phyloP scores from a whole-genome alignment of 1,139 yeast species.

The Pneumocystis murina region DNA sequence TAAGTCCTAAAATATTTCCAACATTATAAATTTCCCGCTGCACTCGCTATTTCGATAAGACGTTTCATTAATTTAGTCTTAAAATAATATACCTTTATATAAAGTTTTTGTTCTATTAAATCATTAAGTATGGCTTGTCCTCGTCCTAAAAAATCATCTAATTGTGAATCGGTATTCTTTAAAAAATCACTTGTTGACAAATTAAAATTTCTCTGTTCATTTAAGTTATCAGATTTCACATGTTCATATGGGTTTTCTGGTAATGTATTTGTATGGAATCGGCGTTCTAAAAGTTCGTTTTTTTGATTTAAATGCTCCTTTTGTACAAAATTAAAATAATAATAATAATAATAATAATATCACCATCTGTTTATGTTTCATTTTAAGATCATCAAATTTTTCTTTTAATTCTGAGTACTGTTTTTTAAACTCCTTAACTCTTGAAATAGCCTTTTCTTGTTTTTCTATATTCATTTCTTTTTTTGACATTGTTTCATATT shows the following conservation, averaged over 20 bases:
- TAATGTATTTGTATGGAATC: slow-evolving; percentile 25
- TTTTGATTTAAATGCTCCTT: slow-evolving; percentile 27
- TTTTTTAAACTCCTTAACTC: slow-evolving; percentile 44
- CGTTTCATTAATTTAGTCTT: slow-evolving; percentile 20
- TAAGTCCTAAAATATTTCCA: slow-evolving; percentile 70
- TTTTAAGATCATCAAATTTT: slow-evolving; percentile 49
- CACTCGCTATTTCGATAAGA: slow-evolving; percentile 32
- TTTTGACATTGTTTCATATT: slow-evolving; percentile 50
- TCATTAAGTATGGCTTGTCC: slow-evolving; percentile 80
- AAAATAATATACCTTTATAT: background rate
- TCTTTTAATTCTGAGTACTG: slow-evolving; percentile 44
- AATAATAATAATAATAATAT: slow-evolving; percentile 19
- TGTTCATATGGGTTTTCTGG: slow-evolving; percentile 50
- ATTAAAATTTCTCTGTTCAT: slow-evolving; percentile 10
- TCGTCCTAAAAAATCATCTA: slow-evolving; percentile 81
- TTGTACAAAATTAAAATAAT: slow-evolving; percentile 17
- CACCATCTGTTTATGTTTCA: slow-evolving; percentile 40
- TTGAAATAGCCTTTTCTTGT: slow-evolving; percentile 45
- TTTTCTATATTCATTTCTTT: slow-evolving; percentile 45
- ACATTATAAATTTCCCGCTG: slow-evolving; percentile 53
- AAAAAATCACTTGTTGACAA: slow-evolving; percentile 33
- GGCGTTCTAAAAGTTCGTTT: slow-evolving; percentile 49
- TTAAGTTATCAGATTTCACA: slow-evolving; percentile 10
- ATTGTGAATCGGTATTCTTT: slow-evolving; percentile 57
- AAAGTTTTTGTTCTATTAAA: slow-evolving; percentile 65